phyloP scores from a whole-genome alignment of 78 protist species.

The Planoprotostelium fungivorum region DNA sequence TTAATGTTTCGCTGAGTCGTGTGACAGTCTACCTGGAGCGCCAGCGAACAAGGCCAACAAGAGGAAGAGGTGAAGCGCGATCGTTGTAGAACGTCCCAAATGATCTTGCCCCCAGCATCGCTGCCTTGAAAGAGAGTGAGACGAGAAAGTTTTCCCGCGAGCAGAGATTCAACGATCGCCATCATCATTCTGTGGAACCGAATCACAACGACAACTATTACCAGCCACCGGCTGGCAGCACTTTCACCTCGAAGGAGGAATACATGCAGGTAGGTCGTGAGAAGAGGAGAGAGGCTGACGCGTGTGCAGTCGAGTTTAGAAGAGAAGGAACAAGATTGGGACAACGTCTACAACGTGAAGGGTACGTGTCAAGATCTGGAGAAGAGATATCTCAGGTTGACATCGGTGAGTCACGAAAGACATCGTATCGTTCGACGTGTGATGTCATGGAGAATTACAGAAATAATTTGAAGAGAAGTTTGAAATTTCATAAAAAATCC shows the following conservation, averaged over 20 bases:
- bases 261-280: not conserved
- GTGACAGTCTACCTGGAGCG: too few relatives aligned
- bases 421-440: not conserved
- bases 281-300: not conserved
- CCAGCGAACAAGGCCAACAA: too few relatives aligned
- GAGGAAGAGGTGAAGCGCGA: too few relatives aligned
- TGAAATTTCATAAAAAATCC: not conserved
- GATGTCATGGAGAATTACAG: not conserved
- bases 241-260: not conserved
- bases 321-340: constrained; percentile 47
- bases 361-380: constrained; percentile 55
- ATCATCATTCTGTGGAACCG: too few relatives aligned
- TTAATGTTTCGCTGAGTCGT: too few relatives aligned
- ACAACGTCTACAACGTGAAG: constrained; percentile 23
- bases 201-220: too few relatives aligned
- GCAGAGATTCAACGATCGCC: too few relatives aligned
- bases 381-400: constrained; percentile 55
- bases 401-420: constrained; percentile 33
- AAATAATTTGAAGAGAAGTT: too few relatives aligned
- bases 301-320: not conserved
- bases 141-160: too few relatives aligned
- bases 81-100: too few relatives aligned
- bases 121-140: too few relatives aligned
- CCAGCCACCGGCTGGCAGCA: not conserved
- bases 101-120: too few relatives aligned